A percentile compares a stretch with the other conserved stretches of the same genome.
These are phyloP conservation scores for Piper longum DNA, from an alignment of 164 flowering plant genomes.

Conservation along the genomic window DNA sequence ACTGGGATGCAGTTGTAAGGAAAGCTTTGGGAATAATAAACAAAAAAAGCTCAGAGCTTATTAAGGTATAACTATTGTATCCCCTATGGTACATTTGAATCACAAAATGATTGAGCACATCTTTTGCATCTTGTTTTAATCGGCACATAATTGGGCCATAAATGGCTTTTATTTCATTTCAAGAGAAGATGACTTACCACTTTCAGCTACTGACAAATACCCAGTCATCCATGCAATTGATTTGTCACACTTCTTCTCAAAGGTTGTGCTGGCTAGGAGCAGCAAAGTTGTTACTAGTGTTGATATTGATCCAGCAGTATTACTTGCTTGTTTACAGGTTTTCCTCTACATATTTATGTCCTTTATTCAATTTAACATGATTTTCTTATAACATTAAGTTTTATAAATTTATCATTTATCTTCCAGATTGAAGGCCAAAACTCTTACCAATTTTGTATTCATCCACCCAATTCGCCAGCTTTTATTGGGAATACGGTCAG, in stretches of 20 bases:
- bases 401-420: constrained; percentile 1
- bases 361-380: neutral
- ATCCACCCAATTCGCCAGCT: constrained; percentile 81
- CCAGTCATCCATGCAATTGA: neutral
- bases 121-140: too few relatives aligned
- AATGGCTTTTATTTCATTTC: neutral
- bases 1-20: constrained; percentile 58
- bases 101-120: too few relatives aligned
- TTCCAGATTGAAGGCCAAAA: constrained; percentile 63
- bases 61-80: constrained; percentile 38
- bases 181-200: neutral
- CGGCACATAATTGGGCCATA: too few relatives aligned
- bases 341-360: neutral
- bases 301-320: constrained; percentile 61
- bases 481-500: constrained; percentile 91
- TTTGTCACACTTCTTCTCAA: neutral
- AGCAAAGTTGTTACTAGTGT: constrained; percentile 45
- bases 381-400: neutral
- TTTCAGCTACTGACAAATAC: neutral
- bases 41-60: constrained; percentile 35
- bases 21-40: constrained; percentile 58
- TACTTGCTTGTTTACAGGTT: constrained; percentile 81
- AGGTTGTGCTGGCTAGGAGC: constrained; percentile 95
- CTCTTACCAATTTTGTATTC: constrained; percentile 84
- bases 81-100: too few relatives aligned